phyloP scores from a whole-genome alignment of 2,329 filamentous ascomycete species.

The Myriosclerotinia duriaeana region DNA sequence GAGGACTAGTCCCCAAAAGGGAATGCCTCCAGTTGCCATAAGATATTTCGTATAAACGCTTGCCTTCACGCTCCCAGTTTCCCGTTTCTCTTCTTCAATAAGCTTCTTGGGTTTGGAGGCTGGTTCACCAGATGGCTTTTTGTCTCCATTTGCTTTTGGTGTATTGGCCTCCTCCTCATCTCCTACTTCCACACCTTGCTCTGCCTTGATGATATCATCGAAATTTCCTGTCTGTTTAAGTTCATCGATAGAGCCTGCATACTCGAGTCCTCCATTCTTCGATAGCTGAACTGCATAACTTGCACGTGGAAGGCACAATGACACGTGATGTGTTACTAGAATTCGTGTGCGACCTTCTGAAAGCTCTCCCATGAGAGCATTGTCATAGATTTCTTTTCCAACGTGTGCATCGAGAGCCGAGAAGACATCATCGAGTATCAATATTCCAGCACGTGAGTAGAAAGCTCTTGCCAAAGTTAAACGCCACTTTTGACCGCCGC shows the following conservation, averaged over 20 bases:
- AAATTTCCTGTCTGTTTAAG: slow-evolving; percentile 55
- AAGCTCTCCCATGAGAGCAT: slow-evolving; percentile 69
- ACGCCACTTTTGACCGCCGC: slow-evolving; percentile 79
- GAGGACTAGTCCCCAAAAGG: slow-evolving; percentile 58
- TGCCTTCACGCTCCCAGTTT: slow-evolving; percentile 65
- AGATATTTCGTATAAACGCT: slow-evolving; percentile 68
- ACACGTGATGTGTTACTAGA: slow-evolving; percentile 75
- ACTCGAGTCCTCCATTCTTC: slow-evolving; percentile 61
- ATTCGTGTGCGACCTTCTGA: slow-evolving; percentile 68
- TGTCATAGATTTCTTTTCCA: slow-evolving; percentile 72
- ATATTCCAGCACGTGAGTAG: slow-evolving; percentile 71
- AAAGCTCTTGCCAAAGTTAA: slow-evolving; percentile 74
- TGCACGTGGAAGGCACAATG: slow-evolving; percentile 65
- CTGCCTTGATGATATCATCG: slow-evolving; percentile 56
- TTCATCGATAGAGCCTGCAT: slow-evolving; percentile 62
- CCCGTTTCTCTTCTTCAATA: slow-evolving; percentile 68
- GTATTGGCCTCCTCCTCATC: slow-evolving; percentile 55
- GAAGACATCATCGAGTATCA: slow-evolving; percentile 80
- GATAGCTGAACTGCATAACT: slow-evolving; percentile 71
- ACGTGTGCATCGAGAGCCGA: slow-evolving; percentile 76
- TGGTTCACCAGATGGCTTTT: slow-evolving; percentile 44
- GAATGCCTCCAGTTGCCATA: slow-evolving; percentile 59
- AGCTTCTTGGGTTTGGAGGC: slow-evolving; percentile 56
- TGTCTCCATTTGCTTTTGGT: slow-evolving; percentile 46
- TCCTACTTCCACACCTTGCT: slow-evolving; percentile 47